Evolutionary conservation across 345 rosid species (phyloP).

Genomic region (Erucastrum elatum): DNA sequence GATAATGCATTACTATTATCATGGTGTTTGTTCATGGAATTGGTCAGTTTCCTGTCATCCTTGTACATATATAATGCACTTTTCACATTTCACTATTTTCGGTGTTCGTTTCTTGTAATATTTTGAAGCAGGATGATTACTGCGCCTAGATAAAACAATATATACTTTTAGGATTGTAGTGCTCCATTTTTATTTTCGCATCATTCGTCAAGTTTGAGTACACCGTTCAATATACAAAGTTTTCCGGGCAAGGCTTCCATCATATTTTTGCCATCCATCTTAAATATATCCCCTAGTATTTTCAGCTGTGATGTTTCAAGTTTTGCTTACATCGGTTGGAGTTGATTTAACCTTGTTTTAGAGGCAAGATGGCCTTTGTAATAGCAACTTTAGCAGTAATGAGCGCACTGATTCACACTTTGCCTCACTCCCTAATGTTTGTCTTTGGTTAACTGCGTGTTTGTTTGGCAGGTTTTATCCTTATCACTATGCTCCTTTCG

Average conservation of each 20-base stretch:
- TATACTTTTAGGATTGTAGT: not conserved
- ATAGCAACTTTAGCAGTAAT: conserved; percentile 11
- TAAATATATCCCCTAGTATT: conserved; percentile 1
- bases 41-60: conserved; percentile 61
- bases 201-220: not conserved
- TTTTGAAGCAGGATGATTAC: conserved; percentile 13
- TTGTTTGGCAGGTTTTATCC: conserved; percentile 84
- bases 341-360: not conserved
- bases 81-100: not conserved
- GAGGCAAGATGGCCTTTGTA: conserved; percentile 14
- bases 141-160: not conserved
- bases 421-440: conserved; percentile 2
- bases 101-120: conserved; percentile 1
- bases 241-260: not conserved
- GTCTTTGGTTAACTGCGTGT: not conserved
- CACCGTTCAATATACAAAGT: not conserved
- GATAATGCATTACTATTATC: conserved; percentile 96
- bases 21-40: conserved; percentile 97
- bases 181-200: conserved; percentile 1
- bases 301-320: not conserved
- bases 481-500: conserved; percentile 97
- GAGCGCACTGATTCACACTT: conserved; percentile 2
- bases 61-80: not conserved
- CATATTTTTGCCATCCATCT: not conserved
- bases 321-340: not conserved